These are phyloP conservation scores for Urochloa ruziziensis DNA, from an alignment of 176 grass and related monocot species.

Conservation along the genomic window DNA sequence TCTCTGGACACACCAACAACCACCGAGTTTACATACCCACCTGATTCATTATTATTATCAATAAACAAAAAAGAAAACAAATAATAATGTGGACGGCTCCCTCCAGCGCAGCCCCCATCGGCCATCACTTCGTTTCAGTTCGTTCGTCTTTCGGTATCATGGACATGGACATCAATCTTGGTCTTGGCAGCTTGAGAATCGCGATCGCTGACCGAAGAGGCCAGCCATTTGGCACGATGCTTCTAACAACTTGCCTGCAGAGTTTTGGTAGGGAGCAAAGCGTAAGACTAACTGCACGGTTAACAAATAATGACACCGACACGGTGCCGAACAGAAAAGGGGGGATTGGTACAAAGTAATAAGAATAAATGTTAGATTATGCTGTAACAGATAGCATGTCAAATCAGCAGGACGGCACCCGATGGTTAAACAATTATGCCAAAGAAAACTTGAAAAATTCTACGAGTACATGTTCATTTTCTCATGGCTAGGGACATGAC, in stretches of 20 bases:
- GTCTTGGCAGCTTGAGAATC: conserved; percentile 64
- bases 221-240: conserved; percentile 57
- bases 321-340: background rate
- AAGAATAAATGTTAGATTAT: background rate
- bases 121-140: conserved; percentile 39
- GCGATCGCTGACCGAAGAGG: conserved; percentile 57
- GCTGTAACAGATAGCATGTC: conserved; percentile 17
- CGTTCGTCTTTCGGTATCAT: conserved; percentile 32
- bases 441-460: conserved; percentile 9
- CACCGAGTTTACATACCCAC: conserved; percentile 43
- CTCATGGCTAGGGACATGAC: background rate
- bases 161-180: conserved; percentile 25
- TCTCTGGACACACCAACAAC: conserved; percentile 37
- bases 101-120: conserved; percentile 10
- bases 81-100: conserved; percentile 32
- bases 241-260: conserved; percentile 80
- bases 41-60: conserved; percentile 36
- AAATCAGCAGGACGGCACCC: conserved; percentile 21
- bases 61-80: conserved; percentile 26
- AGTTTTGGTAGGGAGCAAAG: conserved; percentile 12
- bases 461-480: background rate
- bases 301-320: conserved; percentile 15
- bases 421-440: background rate
- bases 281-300: conserved; percentile 17
- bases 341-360: background rate